phyloP scores from a whole-genome alignment of 257 asterid species.

The Salvia splendens region DNA sequence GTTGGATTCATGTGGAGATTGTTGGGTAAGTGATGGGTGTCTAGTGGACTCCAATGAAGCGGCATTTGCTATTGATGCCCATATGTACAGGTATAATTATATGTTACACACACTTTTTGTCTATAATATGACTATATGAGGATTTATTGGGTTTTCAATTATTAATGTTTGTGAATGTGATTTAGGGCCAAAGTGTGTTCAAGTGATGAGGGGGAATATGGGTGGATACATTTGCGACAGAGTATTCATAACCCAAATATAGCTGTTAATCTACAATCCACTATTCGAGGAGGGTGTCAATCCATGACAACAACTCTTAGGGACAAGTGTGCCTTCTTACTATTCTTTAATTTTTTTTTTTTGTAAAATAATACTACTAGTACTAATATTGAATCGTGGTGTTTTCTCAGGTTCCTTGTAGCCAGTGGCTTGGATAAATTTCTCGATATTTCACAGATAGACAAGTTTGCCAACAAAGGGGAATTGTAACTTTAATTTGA shows the following conservation, averaged over 20 bases:
- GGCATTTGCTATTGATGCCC: constrained; percentile 82
- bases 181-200: constrained; percentile 69
- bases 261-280: constrained; percentile 83
- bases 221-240: constrained; percentile 86
- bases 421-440: constrained; percentile 46
- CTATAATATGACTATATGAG: too few species aligned
- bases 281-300: constrained; percentile 69
- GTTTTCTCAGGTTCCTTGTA: constrained; percentile 62
- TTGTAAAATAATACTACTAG: background rate
- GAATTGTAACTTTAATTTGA: constrained; percentile 4
- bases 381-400: background rate
- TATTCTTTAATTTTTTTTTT: too few species aligned
- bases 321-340: constrained; percentile 51
- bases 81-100: constrained; percentile 72
- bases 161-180: background rate
- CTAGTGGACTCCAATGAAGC: constrained; percentile 78
- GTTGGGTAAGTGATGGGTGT: constrained; percentile 96
- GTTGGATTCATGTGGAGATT: constrained; percentile 83
- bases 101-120: too few species aligned
- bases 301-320: constrained; percentile 61
- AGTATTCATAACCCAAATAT: constrained; percentile 94
- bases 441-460: constrained; percentile 67
- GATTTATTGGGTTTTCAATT: too few species aligned
- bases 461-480: constrained; percentile 50
- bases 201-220: constrained; percentile 48